Percentiles rank a stretch among this genome's conserved stretches.
phyloP scores from a whole-genome alignment of 768 basidiomycete species.

The Cystoderma amianthinum region DNA sequence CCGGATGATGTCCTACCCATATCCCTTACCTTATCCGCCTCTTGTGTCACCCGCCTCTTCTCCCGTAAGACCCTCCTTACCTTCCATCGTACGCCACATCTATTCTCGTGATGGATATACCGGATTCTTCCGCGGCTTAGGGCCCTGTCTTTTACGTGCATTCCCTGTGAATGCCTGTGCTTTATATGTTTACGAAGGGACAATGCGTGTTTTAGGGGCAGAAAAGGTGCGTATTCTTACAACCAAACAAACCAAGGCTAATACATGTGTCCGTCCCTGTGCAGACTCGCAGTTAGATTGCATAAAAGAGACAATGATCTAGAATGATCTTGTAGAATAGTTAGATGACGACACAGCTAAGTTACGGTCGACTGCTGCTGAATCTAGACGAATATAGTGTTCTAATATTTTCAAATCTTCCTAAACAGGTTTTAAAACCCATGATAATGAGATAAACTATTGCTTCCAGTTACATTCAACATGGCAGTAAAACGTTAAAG shows the following conservation, averaged over 20 bases:
- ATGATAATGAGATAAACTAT: too few relatives aligned
- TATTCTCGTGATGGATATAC: constrained; percentile 41
- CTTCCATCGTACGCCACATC: constrained; percentile 43
- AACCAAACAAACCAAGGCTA: too few relatives aligned
- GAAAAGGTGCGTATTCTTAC: constrained; percentile 44
- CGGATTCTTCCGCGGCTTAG: constrained; percentile 63
- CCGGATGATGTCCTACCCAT: constrained; percentile 59
- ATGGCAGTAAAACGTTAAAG: too few relatives aligned
- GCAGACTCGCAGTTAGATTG: constrained; percentile 44
- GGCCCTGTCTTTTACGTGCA: constrained; percentile 62
- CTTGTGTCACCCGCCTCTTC: constrained; percentile 13
- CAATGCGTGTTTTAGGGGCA: constrained; percentile 58
- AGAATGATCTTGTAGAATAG: too few relatives aligned
- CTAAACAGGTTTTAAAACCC: too few relatives aligned
- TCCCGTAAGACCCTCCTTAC: constrained; percentile 37
- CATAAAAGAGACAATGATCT: constrained; percentile 20
- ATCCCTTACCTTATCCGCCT: constrained; percentile 36
- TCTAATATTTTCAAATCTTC: too few relatives aligned
- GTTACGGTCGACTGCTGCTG: too few relatives aligned
- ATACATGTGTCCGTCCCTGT: too few relatives aligned
- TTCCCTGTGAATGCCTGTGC: constrained; percentile 79
- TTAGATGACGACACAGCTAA: too few relatives aligned
- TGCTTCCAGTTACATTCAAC: too few relatives aligned
- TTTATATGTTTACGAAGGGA: constrained; percentile 71
- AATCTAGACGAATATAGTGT: too few relatives aligned